A percentile compares a stretch with the other conserved stretches of the same genome.
These are phyloP conservation scores for Hysterangium stoloniferum DNA, from an alignment of 768 basidiomycete species.

Conservation along the genomic window DNA sequence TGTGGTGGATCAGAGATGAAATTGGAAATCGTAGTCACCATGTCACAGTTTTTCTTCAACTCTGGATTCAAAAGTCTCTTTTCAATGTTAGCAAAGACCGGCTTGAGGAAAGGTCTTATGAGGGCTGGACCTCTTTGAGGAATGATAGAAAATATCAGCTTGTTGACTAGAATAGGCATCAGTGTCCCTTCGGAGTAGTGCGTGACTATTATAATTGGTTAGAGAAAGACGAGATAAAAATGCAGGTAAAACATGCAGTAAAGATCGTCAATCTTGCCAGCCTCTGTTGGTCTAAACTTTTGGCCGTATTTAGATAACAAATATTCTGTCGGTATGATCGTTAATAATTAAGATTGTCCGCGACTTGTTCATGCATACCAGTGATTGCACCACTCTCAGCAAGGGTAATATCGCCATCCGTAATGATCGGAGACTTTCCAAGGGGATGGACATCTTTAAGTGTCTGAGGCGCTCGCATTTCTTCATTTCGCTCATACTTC, in stretches of 20 bases:
- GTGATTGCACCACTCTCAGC: slow-evolving; percentile 39
- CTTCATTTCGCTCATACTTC: slow-evolving; percentile 27
- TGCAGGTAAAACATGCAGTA: slow-evolving; percentile 24
- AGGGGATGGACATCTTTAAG: slow-evolving; percentile 33
- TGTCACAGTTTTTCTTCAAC: slow-evolving; percentile 19
- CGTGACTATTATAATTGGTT: slow-evolving; percentile 22
- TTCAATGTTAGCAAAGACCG: slow-evolving; percentile 20
- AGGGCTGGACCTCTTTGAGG: slow-evolving; percentile 29
- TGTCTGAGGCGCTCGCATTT: slow-evolving; percentile 30
- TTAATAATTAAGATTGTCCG: neutral
- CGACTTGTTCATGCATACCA: slow-evolving; percentile 21
- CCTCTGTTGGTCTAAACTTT: slow-evolving; percentile 18
- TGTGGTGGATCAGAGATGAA: neutral
- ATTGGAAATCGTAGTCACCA: slow-evolving; percentile 18
- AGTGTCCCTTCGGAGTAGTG: slow-evolving; percentile 37
- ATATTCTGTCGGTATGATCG: neutral
- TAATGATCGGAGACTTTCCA: slow-evolving; percentile 41
- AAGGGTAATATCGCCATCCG: slow-evolving; percentile 35
- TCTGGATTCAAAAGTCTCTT: slow-evolving; percentile 21
- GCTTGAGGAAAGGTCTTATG: slow-evolving; percentile 27
- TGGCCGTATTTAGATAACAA: neutral
- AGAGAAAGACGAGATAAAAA: neutral
- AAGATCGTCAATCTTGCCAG: slow-evolving; percentile 28
- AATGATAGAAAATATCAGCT: slow-evolving; percentile 25
- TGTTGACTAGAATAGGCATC: slow-evolving; percentile 33